Evolutionary conservation across 179 eudicot genomes (phyloP).

Genomic region (Sideroxylon spinosum): DNA sequence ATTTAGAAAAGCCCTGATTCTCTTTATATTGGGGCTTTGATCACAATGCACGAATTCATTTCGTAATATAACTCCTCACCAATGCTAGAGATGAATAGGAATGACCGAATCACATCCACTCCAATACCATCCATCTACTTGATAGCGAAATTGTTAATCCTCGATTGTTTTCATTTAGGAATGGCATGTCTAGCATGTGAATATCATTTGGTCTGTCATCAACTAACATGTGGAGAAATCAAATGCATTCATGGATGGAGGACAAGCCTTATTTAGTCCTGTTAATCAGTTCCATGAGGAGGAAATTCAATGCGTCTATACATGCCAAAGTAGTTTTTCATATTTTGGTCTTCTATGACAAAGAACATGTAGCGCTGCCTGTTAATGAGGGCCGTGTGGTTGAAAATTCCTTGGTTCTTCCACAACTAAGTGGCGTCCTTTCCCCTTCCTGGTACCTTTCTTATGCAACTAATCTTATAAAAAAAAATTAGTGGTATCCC

Average conservation of each 20-base stretch:
- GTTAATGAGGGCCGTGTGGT: not conserved
- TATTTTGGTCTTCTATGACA: slow-evolving; percentile 7
- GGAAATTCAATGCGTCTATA: not conserved
- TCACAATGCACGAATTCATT: not conserved
- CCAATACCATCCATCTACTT: not conserved
- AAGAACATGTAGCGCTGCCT: not conserved
- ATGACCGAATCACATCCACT: no score
- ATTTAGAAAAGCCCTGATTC: not conserved
- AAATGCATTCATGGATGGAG: not conserved
- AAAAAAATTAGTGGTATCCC: not conserved
- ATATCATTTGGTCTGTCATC: not conserved
- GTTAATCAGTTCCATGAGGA: not conserved
- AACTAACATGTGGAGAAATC: not conserved
- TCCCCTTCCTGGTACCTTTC: no score
- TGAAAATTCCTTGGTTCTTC: not conserved
- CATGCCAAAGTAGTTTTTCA: not conserved
- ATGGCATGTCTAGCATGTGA: not conserved
- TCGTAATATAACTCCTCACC: not conserved
- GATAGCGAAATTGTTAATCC: not conserved
- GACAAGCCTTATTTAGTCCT: not conserved
- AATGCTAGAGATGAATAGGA: slow-evolving; percentile 2
- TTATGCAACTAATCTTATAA: no score
- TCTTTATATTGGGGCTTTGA: not conserved
- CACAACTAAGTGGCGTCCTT: no score
- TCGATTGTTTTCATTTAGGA: not conserved